Evolutionary conservation across 2,329 filamentous ascomycete species (phyloP).

Genomic region (Nakataea oryzae): DNA sequence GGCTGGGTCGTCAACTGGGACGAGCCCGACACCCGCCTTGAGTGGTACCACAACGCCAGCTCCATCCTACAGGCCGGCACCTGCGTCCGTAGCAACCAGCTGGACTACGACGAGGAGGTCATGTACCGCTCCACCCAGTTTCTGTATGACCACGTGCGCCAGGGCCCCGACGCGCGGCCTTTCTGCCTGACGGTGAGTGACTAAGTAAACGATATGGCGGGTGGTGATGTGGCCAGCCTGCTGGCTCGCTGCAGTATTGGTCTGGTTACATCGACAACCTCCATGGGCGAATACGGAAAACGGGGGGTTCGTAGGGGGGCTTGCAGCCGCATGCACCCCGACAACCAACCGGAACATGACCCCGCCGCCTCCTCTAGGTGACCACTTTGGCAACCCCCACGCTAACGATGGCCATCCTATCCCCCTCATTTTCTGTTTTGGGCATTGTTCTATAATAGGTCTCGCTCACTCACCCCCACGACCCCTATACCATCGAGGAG

Average conservation of each 20-base stretch:
- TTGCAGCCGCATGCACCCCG: background rate
- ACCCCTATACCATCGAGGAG: conserved; percentile 87
- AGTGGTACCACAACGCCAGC: conserved; percentile 96
- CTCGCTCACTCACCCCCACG: conserved; percentile 88
- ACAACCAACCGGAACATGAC: background rate
- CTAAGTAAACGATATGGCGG: background rate
- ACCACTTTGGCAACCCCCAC: background rate
- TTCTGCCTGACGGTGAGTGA: conserved; percentile 66
- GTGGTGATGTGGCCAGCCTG: background rate
- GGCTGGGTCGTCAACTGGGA: conserved; percentile 97
- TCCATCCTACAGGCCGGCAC: conserved; percentile 84
- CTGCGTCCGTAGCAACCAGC: conserved; percentile 85
- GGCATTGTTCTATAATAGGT: conserved; percentile 31
- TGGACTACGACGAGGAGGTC: conserved; percentile 93
- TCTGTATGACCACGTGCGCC: conserved; percentile 81
- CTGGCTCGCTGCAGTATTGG: background rate
- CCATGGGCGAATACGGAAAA: background rate
- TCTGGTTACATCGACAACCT: background rate
- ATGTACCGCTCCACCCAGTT: conserved; percentile 88
- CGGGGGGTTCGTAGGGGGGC: background rate
- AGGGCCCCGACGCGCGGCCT: conserved; percentile 60
- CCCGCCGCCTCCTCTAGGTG: too few relatives aligned
- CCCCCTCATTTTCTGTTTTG: background rate
- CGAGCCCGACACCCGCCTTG: conserved; percentile 70
- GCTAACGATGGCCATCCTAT: background rate